Percentiles rank a stretch among this genome's conserved stretches.
phyloP scores from a whole-genome alignment of 306 rosid species.

The Cicer pinnatifidum region DNA sequence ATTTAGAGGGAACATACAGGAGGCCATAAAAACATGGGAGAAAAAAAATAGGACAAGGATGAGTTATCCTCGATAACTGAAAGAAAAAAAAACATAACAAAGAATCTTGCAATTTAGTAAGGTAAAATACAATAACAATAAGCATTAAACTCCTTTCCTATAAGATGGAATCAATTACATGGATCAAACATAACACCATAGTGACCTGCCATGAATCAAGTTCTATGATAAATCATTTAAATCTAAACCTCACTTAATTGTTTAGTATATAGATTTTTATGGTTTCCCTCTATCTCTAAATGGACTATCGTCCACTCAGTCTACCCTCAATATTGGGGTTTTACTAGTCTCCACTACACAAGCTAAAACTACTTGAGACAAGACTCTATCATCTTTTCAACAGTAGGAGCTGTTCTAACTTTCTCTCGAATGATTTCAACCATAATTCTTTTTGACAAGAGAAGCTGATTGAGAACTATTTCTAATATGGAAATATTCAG shows the following conservation, averaged over 20 bases:
- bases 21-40: neutral
- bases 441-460: neutral
- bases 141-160: neutral
- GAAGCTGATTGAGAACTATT: too few relatives aligned
- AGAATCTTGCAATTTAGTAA: neutral
- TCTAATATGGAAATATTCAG: too few relatives aligned
- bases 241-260: neutral
- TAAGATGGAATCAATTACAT: neutral
- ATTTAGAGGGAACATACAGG: neutral
- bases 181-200: neutral
- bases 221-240: neutral
- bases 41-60: neutral
- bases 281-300: slow-evolving; percentile 17
- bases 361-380: neutral
- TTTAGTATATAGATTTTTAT: neutral
- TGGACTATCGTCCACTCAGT: slow-evolving; percentile 5
- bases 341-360: neutral
- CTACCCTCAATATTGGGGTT: neutral
- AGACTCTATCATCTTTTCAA: neutral
- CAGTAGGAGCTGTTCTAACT: neutral
- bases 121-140: neutral
- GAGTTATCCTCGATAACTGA: neutral
- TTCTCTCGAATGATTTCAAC: neutral
- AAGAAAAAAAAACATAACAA: neutral
- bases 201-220: neutral